Base-by-base conservation (phyloP, 805 yeast species). In the Saccharomycopsis fodiens region DNA sequence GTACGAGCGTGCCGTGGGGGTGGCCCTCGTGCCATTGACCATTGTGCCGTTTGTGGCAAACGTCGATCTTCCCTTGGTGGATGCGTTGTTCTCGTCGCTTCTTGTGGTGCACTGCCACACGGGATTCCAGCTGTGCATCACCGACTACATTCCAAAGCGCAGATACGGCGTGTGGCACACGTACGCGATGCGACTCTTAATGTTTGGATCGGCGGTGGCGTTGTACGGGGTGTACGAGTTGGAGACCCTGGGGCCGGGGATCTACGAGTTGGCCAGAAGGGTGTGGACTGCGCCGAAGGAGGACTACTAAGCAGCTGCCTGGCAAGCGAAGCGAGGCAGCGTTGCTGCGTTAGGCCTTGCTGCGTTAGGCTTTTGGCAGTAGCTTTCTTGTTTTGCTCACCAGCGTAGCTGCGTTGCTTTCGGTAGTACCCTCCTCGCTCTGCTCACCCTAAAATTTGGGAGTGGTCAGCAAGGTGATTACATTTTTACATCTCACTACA, bases 41-140 rank as follows among this genome's bases (percentile, higher is more conserved):
- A 73, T 82, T 34, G 67, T 80, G 19, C 96, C 97, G 19, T 75
- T 88, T 54, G 74, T 82, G 32, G 72, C 82, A 39, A 96, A 95
- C 23, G 75, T 82, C 13, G 64, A 77, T 52, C 69, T 80, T 3
- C 82, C 95, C 10, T 67, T 80, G 19, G 60, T 79, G 29, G 98
- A 93, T 65, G 76, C 94, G 4, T 58, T 78, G 1, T 73, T 87
- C 54, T 76, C 85, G 20, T 65, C 80, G 23, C 66, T 80, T 30
- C 63, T 87, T 42, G 65, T 91, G 56, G 74, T 81, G 49, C 97
- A 93, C 67, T 73, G 83, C 46, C 86, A 82, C 64, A 76, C 83
- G 55, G 98, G 97, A 10, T 77, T 93, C 66, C 83, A 83, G 64
- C 72, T 94, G 39, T 91, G 97, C 70, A 88, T 93, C 58, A 81